Conservation (phyloP, 1,284 basidiomycete genomes). For the Tilletiaria anomala region DNA sequence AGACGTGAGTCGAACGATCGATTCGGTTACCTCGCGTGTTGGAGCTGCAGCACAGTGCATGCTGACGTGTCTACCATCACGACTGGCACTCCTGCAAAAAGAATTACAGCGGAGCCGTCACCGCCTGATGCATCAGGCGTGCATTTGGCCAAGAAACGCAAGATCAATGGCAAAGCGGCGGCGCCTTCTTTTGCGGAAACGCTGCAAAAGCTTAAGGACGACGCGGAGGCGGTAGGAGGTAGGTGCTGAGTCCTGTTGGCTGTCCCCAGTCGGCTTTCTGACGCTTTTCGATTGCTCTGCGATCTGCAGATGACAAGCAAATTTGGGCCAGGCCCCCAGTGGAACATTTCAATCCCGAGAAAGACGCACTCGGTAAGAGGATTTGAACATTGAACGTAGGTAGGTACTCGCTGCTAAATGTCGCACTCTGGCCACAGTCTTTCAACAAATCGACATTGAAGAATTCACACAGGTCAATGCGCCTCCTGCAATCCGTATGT, state of each 20-base stretch:
- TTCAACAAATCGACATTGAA: conserved; percentile 39
- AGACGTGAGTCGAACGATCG: no score
- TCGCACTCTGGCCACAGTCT: conserved; percentile 7
- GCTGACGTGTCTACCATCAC: no score
- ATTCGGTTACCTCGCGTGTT: no score
- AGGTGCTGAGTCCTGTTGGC: not conserved
- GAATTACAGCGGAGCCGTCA: no score
- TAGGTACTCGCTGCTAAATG: no score
- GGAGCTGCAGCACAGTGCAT: no score
- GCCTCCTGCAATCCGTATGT: conserved; percentile 34
- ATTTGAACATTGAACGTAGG: not conserved
- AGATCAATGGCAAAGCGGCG: no score
- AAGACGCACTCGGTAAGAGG: conserved; percentile 1
- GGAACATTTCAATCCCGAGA: not conserved
- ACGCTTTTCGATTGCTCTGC: not conserved
- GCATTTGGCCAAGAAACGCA: no score
- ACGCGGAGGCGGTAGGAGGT: conserved; percentile 4
- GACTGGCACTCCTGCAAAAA: no score
- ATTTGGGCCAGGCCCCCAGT: conserved; percentile 1
- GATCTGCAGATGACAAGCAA: not conserved
- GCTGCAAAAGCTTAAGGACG: conserved; percentile 1
- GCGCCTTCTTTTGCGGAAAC: conserved; percentile 5
- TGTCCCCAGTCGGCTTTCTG: not conserved
- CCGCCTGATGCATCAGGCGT: no score
- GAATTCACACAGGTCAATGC: conserved; percentile 21